Evolutionary conservation across 2,329 filamentous ascomycete genomes (phyloP), one percentile per base, ranked within the genome.

Genomic region (Grosmannia huntii): DNA sequence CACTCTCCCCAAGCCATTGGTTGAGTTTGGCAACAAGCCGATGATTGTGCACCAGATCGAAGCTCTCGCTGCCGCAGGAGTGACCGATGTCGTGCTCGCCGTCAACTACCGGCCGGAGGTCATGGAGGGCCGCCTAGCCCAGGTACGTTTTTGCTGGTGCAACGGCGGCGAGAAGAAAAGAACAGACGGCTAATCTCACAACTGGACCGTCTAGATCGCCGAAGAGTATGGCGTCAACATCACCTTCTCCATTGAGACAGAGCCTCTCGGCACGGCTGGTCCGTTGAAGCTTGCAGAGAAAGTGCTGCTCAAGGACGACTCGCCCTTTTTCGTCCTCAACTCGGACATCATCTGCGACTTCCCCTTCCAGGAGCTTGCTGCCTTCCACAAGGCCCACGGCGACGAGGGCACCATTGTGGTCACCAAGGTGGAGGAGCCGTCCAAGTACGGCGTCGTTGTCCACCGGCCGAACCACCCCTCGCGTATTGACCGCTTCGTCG

Each of bases 21-120:
- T 99, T 69, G 92, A 99, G 77, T 99, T 99, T 70, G 90, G 84
- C 70, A 99, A 99, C 82, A 92, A 94, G 77, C 94, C 91, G 71
- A 99, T 99, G 92, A 97, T 99, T 73, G 82, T 95, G 69, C 92
- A 97, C 76, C 92, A 99, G 76, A 89, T 99, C 67, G 90, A 96
- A 77, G 90, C 90, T 65, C 82, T 99, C 65, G 92, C 94, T 66
- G 87, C 85, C 61, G 92, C 90, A 60, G 92, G 92, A 72, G 94
- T 97, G 64, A 97, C 90, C 62, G 91, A 97, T 76, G 95, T 99
- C 68, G 92, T 99, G 58, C 84, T 99, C 60, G 92, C 94, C 62
- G 94, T 99, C 74, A 99, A 99, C 82, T 99, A 99, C 80, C 85
- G 92, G 65, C 92, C 92, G 49, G 94, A 99, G 80, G 84, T 97